Base-by-base conservation (phyloP, 2,329 filamentous ascomycete species). In the Venturia pyrina region DNA sequence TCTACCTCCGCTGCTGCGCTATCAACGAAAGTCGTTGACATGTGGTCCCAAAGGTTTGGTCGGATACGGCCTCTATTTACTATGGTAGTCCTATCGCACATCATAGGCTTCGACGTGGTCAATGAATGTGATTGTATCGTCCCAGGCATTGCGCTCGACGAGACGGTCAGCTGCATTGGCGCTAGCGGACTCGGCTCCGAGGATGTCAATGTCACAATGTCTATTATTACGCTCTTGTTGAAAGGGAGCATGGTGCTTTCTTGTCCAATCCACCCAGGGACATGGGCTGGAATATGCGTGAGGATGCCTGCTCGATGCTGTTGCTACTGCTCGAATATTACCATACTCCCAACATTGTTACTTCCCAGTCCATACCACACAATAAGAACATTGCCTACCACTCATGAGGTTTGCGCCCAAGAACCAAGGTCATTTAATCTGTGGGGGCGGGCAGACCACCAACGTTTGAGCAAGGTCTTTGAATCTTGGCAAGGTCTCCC, bases 101-200 rank as follows among this genome's bases (percentile, higher is more conserved):
- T 93, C 89, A 70, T 90, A 81, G 17, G 89, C 90, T 76, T 93
- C 90, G 5, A 93, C 79, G 93, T 83, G 6, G 93, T 79, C 6
- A 92, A 82, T 75, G 19, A 65, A 19, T 77, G 80, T 0, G 86
- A 87, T 74, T 88, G 89, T 75, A 56, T 77, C 19, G 76, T 80
- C 66, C 81, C 80, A 78, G 46, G 77, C 71, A 46, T 75, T 70
- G 67, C 74, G 69, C 68, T 78, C 75, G 68, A 72, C 68, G 63
- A 90, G 78, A 71, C 85, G 86, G 68, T 85, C 81, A 2, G 88
- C 88, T 0, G 86, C 87, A 74, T 88, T 89, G 0, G 86, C 78
- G n/a, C 89, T 90, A 1, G 89, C 89, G 70, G 93, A 89, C 28
- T 90, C 90, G 71, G 85, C 90, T 50, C 90, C 90, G 6, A 93